Percentiles rank a stretch among this genome's conserved stretches.
These are phyloP conservation scores for Coniferiporia weirii DNA, from an alignment of 1,284 basidiomycete species.

Conservation along the genomic window DNA sequence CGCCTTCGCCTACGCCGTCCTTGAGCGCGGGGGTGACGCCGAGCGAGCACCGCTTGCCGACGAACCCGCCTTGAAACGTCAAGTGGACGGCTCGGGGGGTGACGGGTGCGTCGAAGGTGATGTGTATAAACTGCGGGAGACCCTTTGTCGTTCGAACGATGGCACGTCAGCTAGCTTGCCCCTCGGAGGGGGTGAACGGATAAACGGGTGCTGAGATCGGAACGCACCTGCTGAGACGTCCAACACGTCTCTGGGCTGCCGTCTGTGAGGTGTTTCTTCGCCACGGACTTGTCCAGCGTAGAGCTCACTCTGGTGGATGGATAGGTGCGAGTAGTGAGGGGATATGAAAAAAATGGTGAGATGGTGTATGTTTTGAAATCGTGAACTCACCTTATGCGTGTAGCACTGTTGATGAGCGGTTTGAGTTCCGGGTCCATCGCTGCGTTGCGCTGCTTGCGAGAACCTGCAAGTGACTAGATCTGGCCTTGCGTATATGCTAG, in stretches of 20 bases:
- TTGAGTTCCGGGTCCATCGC: too few relatives aligned
- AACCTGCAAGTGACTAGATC: too few relatives aligned
- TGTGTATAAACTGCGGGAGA: conserved; percentile 66
- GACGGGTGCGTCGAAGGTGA: conserved; percentile 50
- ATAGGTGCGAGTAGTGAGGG: too few relatives aligned
- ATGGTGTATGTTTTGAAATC: too few relatives aligned
- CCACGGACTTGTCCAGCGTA: conserved; percentile 71
- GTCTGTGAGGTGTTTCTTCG: conserved; percentile 68
- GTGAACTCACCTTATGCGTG: too few relatives aligned
- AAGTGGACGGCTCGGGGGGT: conserved; percentile 50
- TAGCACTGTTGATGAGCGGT: too few relatives aligned
- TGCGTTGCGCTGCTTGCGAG: too few relatives aligned
- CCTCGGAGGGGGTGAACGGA: background rate
- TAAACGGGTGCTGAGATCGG: background rate
- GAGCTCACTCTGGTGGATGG: conserved; percentile 67
- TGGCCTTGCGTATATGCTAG: too few relatives aligned
- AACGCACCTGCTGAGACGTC: conserved; percentile 69
- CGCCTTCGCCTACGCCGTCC: conserved; percentile 22
- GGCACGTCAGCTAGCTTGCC: background rate
- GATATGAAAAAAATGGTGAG: too few relatives aligned
- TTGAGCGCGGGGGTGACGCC: conserved; percentile 28
- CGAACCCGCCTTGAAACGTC: conserved; percentile 82
- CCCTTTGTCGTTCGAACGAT: conserved; percentile 40
- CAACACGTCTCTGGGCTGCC: conserved; percentile 75
- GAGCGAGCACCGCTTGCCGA: conserved; percentile 57